A percentile compares a stretch with the other conserved stretches of the same genome.
Evolutionary conservation across 2,329 filamentous ascomycete genomes (phyloP).

Genomic region (Alternaria sp.): DNA sequence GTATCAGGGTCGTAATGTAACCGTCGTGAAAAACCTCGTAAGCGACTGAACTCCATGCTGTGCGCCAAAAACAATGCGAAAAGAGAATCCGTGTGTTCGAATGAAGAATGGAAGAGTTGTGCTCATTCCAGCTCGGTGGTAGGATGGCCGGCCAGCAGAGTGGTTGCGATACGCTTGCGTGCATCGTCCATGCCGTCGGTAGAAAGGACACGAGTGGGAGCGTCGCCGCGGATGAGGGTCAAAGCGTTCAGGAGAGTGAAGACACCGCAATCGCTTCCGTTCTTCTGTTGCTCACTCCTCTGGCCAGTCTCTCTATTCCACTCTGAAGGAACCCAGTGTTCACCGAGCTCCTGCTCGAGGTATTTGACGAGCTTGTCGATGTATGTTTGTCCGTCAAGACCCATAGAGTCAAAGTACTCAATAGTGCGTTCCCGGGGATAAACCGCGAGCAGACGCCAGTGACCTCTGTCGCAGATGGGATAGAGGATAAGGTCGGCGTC

Average conservation of each 20-base stretch:
- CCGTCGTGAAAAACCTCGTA: slow-evolving; percentile 13
- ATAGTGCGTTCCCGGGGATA: slow-evolving; percentile 66
- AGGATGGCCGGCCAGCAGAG: slow-evolving; percentile 64
- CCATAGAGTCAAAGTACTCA: slow-evolving; percentile 73
- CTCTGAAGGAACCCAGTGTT: slow-evolving; percentile 61
- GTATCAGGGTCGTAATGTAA: slow-evolving; percentile 19
- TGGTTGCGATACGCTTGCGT: slow-evolving; percentile 66
- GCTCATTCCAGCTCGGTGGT: slow-evolving; percentile 35
- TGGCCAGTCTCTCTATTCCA: slow-evolving; percentile 64
- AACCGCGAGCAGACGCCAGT: slow-evolving; percentile 77
- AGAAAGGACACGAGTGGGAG: slow-evolving; percentile 52
- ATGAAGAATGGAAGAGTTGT: not conserved
- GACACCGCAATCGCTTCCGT: slow-evolving; percentile 77
- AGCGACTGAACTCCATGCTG: slow-evolving; percentile 19
- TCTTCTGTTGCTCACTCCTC: slow-evolving; percentile 63
- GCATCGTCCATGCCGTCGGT: slow-evolving; percentile 65
- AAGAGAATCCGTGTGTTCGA: not conserved
- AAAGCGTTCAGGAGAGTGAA: slow-evolving; percentile 77
- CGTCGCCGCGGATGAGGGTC: slow-evolving; percentile 56
- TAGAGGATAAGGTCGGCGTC: slow-evolving; percentile 71
- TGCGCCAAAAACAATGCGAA: slow-evolving; percentile 11
- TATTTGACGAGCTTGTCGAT: slow-evolving; percentile 53
- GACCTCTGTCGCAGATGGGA: slow-evolving; percentile 67
- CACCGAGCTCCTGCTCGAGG: slow-evolving; percentile 64
- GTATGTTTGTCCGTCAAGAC: slow-evolving; percentile 47